Evolutionary conservation across 306 rosid species (phyloP).

Genomic region (Cicer bijugum): DNA sequence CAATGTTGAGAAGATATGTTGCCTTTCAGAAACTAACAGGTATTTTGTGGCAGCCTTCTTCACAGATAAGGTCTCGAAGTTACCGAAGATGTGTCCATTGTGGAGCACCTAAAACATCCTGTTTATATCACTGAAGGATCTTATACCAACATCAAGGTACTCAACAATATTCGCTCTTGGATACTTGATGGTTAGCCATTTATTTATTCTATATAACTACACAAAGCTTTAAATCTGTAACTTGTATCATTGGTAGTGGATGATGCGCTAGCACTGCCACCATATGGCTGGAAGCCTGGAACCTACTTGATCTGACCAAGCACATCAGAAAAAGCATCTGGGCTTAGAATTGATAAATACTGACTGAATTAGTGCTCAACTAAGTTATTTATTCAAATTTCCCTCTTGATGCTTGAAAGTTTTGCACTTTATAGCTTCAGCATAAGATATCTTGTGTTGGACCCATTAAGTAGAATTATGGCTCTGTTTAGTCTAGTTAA

Average conservation of each 20-base stretch:
- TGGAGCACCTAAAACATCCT: constrained; percentile 84
- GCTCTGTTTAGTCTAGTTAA: no score
- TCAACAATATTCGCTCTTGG: constrained; percentile 27
- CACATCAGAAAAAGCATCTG: neutral
- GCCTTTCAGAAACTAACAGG: constrained; percentile 32
- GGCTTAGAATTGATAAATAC: neutral
- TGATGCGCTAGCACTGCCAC: constrained; percentile 14
- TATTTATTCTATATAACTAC: neutral
- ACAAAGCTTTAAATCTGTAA: constrained; percentile 14
- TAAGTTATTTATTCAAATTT: no score
- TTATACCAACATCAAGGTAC: constrained; percentile 95
- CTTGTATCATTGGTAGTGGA: constrained; percentile 4
- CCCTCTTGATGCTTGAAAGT: no score
- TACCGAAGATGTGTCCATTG: constrained; percentile 93
- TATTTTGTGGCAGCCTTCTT: constrained; percentile 31
- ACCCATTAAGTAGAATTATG: no score
- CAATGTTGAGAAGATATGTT: constrained; percentile 24
- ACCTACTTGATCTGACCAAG: constrained; percentile 3
- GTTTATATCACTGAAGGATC: constrained; percentile 89
- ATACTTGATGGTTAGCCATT: constrained; percentile 13
- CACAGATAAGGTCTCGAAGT: constrained; percentile 88
- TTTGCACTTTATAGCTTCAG: no score
- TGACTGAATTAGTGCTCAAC: no score
- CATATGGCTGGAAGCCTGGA: neutral
- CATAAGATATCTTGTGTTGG: no score